Evolutionary conservation across 208 protist genomes (phyloP).

Genomic region (Leishmania mexicana): DNA sequence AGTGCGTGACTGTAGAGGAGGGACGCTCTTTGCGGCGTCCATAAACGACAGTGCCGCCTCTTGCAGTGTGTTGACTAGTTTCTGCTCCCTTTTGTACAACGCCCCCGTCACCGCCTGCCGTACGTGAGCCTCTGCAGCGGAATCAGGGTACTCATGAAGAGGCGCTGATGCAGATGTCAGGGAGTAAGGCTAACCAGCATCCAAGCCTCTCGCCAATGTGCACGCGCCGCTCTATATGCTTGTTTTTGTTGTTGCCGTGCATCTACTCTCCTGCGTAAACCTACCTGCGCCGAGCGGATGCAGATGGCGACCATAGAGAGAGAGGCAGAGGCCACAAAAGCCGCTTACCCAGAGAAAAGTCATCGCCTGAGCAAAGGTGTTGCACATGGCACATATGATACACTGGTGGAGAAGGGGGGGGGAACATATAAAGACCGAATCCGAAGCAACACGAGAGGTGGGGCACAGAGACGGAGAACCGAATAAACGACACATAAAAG

Average conservation of each 20-base stretch:
- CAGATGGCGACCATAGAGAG: background rate
- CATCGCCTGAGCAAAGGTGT: background rate
- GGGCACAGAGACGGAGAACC: background rate
- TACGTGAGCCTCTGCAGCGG: background rate
- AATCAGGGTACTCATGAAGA: background rate
- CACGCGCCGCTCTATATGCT: background rate
- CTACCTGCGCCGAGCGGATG: too few relatives aligned
- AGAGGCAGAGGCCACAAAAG: background rate
- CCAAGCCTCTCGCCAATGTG: background rate
- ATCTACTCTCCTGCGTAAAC: background rate
- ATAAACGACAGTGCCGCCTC: too few relatives aligned
- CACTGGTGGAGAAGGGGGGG: background rate
- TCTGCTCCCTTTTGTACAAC: background rate
- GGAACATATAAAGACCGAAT: background rate
- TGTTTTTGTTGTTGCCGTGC: background rate
- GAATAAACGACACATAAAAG: background rate
- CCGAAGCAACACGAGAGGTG: background rate
- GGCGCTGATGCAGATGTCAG: background rate
- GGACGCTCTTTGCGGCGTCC: background rate
- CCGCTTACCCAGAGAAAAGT: too few relatives aligned
- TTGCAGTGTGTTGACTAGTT: background rate
- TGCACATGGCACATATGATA: background rate
- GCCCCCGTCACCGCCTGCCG: background rate
- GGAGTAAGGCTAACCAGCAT: background rate
- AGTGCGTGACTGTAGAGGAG: background rate